These are phyloP conservation scores for Gloeostereum incarnatum DNA, from an alignment of 768 basidiomycete genomes.

Conservation along the genomic window DNA sequence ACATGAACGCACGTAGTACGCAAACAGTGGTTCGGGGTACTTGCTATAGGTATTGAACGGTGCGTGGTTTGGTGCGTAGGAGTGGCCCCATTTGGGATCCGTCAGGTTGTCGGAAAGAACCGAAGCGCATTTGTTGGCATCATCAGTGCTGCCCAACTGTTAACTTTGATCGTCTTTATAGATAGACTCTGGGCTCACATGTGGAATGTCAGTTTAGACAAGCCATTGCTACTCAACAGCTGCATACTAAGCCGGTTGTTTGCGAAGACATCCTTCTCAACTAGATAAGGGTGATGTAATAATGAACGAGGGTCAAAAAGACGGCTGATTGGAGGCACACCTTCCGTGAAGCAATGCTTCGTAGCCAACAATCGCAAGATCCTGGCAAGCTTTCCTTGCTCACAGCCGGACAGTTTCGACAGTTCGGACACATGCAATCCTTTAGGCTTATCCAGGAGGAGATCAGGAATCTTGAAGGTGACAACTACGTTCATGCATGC, in stretches of 20 bases:
- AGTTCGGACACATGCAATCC: conserved; percentile 17
- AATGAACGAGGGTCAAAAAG: neutral
- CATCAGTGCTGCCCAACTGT: conserved; percentile 11
- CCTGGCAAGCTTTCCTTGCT: conserved; percentile 16
- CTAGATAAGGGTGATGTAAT: conserved; percentile 7
- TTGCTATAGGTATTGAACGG: too few species aligned
- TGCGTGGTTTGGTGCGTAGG: conserved; percentile 7
- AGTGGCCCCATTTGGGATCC: conserved; percentile 10
- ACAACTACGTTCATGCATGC: conserved; percentile 9
- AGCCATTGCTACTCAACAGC: too few species aligned
- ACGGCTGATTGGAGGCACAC: conserved; percentile 6
- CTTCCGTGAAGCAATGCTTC: conserved; percentile 19
- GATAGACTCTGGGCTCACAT: too few species aligned
- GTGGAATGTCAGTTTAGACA: too few species aligned
- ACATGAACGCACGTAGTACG: too few species aligned
- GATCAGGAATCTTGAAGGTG: conserved; percentile 14
- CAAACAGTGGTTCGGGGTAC: too few species aligned
- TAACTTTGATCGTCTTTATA: too few species aligned
- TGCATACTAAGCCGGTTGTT: conserved; percentile 17
- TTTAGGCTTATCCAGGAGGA: conserved; percentile 12
- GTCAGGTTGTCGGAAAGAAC: conserved; percentile 8
- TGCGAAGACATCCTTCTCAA: conserved; percentile 14
- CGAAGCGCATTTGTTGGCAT: conserved; percentile 7
- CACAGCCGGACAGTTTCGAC: conserved; percentile 9
- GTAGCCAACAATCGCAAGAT: conserved; percentile 16